These are phyloP conservation scores for Aspergillus sp. DNA, from an alignment of 2,329 filamentous ascomycete species.

Conservation along the genomic window DNA sequence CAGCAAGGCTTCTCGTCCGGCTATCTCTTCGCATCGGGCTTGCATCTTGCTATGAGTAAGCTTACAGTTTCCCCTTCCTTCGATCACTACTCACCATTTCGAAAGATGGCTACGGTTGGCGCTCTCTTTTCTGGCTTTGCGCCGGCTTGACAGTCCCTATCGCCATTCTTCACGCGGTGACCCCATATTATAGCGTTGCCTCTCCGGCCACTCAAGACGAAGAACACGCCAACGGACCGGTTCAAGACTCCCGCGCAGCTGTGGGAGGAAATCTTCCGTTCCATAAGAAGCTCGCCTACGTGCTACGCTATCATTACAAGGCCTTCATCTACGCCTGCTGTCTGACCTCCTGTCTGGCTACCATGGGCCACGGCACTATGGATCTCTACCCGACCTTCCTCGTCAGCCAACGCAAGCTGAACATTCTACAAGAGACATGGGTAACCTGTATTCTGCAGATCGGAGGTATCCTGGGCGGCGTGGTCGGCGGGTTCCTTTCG, in stretches of 20 bases:
- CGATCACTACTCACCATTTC: background rate
- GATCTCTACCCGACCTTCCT: conserved; percentile 1
- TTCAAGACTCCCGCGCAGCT: background rate
- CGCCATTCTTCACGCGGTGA: background rate
- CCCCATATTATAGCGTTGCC: background rate
- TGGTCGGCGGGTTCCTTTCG: background rate
- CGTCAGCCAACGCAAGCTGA: background rate
- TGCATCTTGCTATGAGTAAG: background rate
- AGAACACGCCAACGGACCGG: background rate
- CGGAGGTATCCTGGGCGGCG: background rate
- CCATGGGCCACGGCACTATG: conserved; percentile 2
- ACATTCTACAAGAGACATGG: background rate
- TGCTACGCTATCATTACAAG: conserved; percentile 1
- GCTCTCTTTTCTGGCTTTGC: conserved; percentile 1
- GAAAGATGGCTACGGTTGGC: background rate
- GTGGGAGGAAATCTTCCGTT: background rate
- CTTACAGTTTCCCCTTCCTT: background rate
- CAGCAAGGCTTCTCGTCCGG: background rate
- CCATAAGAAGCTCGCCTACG: background rate
- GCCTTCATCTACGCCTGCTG: conserved; percentile 2
- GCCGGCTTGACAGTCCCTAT: background rate
- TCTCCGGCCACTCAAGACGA: background rate
- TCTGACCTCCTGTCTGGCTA: background rate
- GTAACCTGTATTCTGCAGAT: background rate
- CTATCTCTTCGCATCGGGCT: background rate